Percentiles rank a stretch among this genome's conserved stretches.
Evolutionary conservation across 1,284 basidiomycete species (phyloP).

Genomic region (Marasmius fiardii): DNA sequence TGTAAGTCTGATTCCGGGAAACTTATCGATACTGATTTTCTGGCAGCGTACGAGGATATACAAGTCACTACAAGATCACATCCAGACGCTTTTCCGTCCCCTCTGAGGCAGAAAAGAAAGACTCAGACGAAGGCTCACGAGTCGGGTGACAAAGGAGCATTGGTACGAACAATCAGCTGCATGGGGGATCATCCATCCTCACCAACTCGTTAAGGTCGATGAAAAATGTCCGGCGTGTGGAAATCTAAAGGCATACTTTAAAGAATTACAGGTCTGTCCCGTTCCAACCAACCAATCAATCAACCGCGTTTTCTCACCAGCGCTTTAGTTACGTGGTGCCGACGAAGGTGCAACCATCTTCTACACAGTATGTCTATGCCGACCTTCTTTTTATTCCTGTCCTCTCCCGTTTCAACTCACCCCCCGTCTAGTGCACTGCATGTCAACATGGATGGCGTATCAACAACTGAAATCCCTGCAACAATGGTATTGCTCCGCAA

Average conservation of each 20-base stretch:
- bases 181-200: neutral
- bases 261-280: constrained; percentile 69
- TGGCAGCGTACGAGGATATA: constrained; percentile 87
- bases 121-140: constrained; percentile 86
- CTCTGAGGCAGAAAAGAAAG: constrained; percentile 84
- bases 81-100: constrained; percentile 92
- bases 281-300: constrained; percentile 1
- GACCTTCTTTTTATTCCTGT: neutral
- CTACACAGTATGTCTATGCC: constrained; percentile 67
- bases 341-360: constrained; percentile 90
- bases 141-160: constrained; percentile 68
- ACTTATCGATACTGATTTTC: neutral
- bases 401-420: neutral
- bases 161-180: constrained; percentile 40
- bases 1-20: constrained; percentile 53
- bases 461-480: constrained; percentile 8
- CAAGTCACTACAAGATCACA: constrained; percentile 90
- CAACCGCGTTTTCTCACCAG: constrained; percentile 9
- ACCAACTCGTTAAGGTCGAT: constrained; percentile 56
- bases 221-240: constrained; percentile 94
- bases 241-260: constrained; percentile 75
- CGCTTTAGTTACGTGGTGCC: constrained; percentile 73
- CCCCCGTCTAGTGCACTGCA: constrained; percentile 8
- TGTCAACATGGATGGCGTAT: constrained; percentile 13
- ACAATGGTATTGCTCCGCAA: neutral